Percentiles rank a stretch among this genome's conserved stretches.
These are phyloP conservation scores for Malania oleifera DNA, from an alignment of 164 flowering plant genomes.

Conservation along the genomic window DNA sequence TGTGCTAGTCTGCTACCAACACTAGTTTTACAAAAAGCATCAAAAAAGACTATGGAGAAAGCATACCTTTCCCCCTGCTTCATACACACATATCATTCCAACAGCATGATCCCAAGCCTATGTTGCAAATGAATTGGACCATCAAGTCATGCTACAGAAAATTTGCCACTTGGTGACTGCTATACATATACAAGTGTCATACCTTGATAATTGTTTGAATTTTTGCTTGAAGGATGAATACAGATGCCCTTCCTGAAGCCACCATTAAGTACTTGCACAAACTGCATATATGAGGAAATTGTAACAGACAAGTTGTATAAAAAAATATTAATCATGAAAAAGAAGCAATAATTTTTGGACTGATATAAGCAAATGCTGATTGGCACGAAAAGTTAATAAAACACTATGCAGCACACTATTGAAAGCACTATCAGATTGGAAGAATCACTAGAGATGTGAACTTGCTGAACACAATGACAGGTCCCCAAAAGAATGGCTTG, in stretches of 20 bases:
- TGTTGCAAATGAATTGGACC: constrained; percentile 1
- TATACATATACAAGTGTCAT: constrained; percentile 9
- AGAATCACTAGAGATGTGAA: no score
- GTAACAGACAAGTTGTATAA: no score
- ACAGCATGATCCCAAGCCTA: constrained; percentile 95
- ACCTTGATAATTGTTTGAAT: constrained; percentile 61
- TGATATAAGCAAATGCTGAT: no score
- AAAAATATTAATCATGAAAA: no score
- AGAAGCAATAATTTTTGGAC: no score
- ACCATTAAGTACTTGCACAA: constrained; percentile 89
- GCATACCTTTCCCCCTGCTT: constrained; percentile 89
- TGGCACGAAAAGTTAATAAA: no score
- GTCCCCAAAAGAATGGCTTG: no score
- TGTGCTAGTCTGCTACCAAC: no score
- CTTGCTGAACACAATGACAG: no score
- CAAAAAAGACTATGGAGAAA: not conserved
- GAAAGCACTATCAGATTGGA: no score
- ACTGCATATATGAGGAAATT: constrained; percentile 34
- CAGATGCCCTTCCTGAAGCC: constrained; percentile 85
- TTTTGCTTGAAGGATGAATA: constrained; percentile 54
- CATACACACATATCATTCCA: constrained; percentile 85
- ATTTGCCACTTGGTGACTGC: not conserved
- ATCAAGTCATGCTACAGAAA: constrained; percentile 5
- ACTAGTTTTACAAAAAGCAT: no score
- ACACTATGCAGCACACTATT: no score